Percentiles rank a stretch among this genome's conserved stretches.
Conservation (phyloP, 106 monocot genomes). For the Phalaenopsis equestris region DNA sequence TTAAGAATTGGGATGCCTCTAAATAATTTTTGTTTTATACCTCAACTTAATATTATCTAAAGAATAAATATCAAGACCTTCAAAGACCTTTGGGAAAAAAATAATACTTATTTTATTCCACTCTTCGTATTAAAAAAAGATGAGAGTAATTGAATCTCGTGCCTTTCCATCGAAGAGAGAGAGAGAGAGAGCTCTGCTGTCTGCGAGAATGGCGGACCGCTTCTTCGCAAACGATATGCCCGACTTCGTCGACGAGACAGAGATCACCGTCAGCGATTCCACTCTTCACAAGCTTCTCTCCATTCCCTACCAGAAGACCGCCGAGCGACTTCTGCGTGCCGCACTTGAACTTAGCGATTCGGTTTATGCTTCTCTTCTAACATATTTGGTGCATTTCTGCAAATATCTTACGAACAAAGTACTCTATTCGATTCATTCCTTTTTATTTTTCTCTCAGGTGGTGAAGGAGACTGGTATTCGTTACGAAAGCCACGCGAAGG, state of each 20-base stretch:
- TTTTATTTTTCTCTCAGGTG: constrained; percentile 26
- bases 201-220: constrained; percentile 45
- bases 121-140: too few species aligned
- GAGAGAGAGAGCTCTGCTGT: constrained; percentile 1
- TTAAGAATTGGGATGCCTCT: too few species aligned
- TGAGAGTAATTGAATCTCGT: too few species aligned
- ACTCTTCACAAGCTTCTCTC: constrained; percentile 37
- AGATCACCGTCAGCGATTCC: constrained; percentile 6
- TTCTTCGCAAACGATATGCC: constrained; percentile 73
- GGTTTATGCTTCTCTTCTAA: constrained; percentile 7
- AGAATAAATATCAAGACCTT: too few species aligned
- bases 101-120: too few species aligned
- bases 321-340: constrained; percentile 34
- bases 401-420: not conserved
- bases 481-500: constrained; percentile 24
- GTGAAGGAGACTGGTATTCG: constrained; percentile 66
- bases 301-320: constrained; percentile 34
- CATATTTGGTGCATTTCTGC: not conserved
- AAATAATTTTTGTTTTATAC: too few species aligned
- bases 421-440: not conserved
- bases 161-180: not conserved
- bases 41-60: too few species aligned
- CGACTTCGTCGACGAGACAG: constrained; percentile 38
- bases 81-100: too few species aligned
- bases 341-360: constrained; percentile 50